Base-by-base conservation (phyloP, 805 yeast species). In the Debaryomyces maramus region DNA sequence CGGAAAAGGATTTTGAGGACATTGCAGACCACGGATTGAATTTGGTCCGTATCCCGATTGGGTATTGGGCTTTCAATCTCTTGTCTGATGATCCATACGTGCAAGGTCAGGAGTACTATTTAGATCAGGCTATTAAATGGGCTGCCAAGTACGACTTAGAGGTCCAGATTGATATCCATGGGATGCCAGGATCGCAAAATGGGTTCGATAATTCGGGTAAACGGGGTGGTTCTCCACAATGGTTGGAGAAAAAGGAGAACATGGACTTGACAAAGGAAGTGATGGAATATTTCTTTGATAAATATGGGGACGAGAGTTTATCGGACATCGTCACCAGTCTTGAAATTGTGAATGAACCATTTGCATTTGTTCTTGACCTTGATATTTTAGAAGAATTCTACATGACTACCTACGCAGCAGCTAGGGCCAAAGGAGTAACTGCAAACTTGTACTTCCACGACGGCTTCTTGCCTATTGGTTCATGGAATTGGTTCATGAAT, bases 201-300 rank as follows among this genome's bases (percentile, higher is more conserved):
- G 95, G 95, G 15, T 86, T 86, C 67, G 93, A 87, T 55, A 88
- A 86, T 53, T 81, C 88, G 6, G 96, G 95, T 1, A 60, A 72
- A 27, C 67, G 87, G 48, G 78, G 50, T 11, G 30, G 18, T 4
- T 10, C 26, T 13, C 52, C 53, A 6, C 15, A 28, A 13, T 52
- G 56, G 55, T 32, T 52, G 21, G 35, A 49, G 21, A 5, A 8
- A 9, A 34, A 33, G 20, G 45, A 40, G 15, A 44, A 46, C 18
- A 34, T 40, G 31, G 34, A 30, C 16, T 26, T 51, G 19, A 48
- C 50, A 6, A 22, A 46, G 16, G 30, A 33, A 11, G 35, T 50
- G 6, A 16, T 50, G 6, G 44, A 48, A n/a, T 50, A 50, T 40
- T 32, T 51, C 13, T 41, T 50, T n/a, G 38, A 36, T 6, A 51